A percentile compares a stretch with the other conserved stretches of the same genome.
These are phyloP conservation scores for Metschnikowia borealis DNA, from an alignment of 805 yeast species.

Conservation along the genomic window DNA sequence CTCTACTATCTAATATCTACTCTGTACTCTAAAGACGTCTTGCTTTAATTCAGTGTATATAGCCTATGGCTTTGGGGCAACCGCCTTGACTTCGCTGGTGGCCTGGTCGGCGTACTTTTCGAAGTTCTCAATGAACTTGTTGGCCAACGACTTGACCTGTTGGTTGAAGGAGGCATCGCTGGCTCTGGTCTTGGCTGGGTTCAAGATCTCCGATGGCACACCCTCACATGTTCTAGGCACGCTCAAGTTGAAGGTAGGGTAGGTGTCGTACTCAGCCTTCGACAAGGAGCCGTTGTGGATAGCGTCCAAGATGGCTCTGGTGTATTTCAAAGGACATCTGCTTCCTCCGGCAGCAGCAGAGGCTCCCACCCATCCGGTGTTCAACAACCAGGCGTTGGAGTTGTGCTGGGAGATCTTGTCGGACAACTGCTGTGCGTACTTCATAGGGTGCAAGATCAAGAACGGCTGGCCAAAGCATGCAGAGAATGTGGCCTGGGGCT, in stretches of 20 bases:
- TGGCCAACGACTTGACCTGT: conserved; percentile 59
- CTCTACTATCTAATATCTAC: not conserved
- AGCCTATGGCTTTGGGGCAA: conserved; percentile 66
- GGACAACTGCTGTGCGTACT: conserved; percentile 92
- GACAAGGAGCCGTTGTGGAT: conserved; percentile 88
- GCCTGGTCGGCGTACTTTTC: conserved; percentile 78
- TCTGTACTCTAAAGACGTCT: no score
- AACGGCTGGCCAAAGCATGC: conserved; percentile 99
- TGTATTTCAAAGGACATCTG: conserved; percentile 96
- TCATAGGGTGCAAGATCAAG: conserved; percentile 96
- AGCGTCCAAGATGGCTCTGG: conserved; percentile 92
- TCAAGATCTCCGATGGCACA: conserved; percentile 80
- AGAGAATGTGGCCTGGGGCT: conserved; percentile 96
- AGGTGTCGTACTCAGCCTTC: conserved; percentile 74
- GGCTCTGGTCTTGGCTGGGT: conserved; percentile 69
- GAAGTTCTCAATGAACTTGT: conserved; percentile 81
- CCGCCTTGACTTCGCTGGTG: conserved; percentile 82
- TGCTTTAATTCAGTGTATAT: not conserved
- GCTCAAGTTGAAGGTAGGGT: conserved; percentile 82
- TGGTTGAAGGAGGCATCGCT: conserved; percentile 36
- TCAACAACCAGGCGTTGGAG: conserved; percentile 92
- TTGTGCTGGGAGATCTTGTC: conserved; percentile 86
- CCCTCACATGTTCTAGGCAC: conserved; percentile 78
- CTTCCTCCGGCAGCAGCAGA: conserved; percentile 91
- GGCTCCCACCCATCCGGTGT: conserved; percentile 98